Conservation (phyloP, 2,329 filamentous ascomycete species). For the Lasiodiplodia gonubiensis region DNA sequence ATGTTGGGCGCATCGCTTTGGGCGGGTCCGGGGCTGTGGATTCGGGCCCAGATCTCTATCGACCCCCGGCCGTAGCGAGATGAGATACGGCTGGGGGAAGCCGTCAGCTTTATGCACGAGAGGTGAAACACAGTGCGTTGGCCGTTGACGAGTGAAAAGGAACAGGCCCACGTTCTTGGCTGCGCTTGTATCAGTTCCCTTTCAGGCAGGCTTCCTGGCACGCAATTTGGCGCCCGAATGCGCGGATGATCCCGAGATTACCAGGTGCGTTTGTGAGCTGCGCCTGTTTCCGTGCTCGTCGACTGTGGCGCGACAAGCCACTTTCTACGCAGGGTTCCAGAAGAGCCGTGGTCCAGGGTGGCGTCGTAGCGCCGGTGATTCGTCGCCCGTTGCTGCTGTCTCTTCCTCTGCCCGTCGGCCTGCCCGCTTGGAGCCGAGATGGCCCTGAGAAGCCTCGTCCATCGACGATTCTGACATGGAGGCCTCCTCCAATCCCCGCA, state of each 20-base stretch:
- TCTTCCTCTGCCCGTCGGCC: not conserved
- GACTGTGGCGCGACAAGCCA: slow-evolving; percentile 24
- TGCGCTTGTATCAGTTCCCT: slow-evolving; percentile 16
- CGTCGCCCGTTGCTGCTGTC: slow-evolving; percentile 16
- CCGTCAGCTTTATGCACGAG: slow-evolving; percentile 27
- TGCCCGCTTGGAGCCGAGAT: not conserved
- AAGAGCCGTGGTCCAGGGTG: slow-evolving; percentile 17
- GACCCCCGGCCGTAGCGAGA: slow-evolving; percentile 25
- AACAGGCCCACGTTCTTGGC: slow-evolving; percentile 10
- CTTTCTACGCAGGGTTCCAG: slow-evolving; percentile 26
- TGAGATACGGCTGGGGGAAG: slow-evolving; percentile 25
- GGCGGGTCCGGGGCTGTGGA: slow-evolving; percentile 26
- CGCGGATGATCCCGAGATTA: slow-evolving; percentile 27
- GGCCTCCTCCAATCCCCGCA: slow-evolving; percentile 15
- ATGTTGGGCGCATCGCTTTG: slow-evolving; percentile 7
- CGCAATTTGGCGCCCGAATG: slow-evolving; percentile 20
- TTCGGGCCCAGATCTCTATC: slow-evolving; percentile 25
- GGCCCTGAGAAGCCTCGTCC: not conserved
- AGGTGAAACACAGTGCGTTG: slow-evolving; percentile 25
- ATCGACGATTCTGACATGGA: slow-evolving; percentile 8
- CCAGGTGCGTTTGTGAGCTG: slow-evolving; percentile 17
- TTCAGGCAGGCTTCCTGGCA: slow-evolving; percentile 18
- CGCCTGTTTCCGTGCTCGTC: slow-evolving; percentile 22
- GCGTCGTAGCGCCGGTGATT: slow-evolving; percentile 23
- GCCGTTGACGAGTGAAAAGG: slow-evolving; percentile 21